Evolutionary conservation across 2,329 filamentous ascomycete genomes (phyloP).

Genomic region (Remersonia thermophila): DNA sequence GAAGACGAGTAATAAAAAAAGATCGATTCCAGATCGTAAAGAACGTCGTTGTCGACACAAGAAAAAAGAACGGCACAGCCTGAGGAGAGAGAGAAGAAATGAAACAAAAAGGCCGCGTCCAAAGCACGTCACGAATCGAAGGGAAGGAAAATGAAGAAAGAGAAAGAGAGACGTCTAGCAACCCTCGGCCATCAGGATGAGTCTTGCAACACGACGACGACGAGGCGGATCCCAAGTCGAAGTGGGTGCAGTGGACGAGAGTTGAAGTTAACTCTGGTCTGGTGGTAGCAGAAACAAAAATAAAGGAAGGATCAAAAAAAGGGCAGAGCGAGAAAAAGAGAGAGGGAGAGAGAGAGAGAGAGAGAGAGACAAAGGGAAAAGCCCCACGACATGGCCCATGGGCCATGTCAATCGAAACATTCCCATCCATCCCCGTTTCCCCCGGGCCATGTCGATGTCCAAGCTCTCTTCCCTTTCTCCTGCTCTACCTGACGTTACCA

Average conservation of each 20-base stretch:
- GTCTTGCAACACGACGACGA: neutral
- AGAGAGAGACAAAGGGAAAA: neutral
- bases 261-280: neutral
- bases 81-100: neutral
- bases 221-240: too few relatives aligned
- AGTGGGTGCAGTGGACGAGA: neutral
- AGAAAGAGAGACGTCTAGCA: conserved; percentile 2
- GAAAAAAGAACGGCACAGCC: conserved; percentile 9
- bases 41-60: neutral
- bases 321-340: neutral
- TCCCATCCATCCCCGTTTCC: too few relatives aligned
- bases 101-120: conserved; percentile 1
- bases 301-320: neutral
- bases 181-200: conserved; percentile 1
- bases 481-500: too few relatives aligned
- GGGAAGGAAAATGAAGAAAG: neutral
- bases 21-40: neutral
- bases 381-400: too few relatives aligned
- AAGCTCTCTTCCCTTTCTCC: too few relatives aligned
- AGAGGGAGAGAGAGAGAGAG: too few relatives aligned
- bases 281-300: neutral
- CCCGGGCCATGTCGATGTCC: too few relatives aligned
- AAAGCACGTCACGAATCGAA: conserved; percentile 6
- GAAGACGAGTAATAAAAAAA: neutral
- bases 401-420: too few relatives aligned